A percentile compares a stretch with the other conserved stretches of the same genome.
phyloP scores from a whole-genome alignment of 768 basidiomycete species.

The Hericium erinaceus region DNA sequence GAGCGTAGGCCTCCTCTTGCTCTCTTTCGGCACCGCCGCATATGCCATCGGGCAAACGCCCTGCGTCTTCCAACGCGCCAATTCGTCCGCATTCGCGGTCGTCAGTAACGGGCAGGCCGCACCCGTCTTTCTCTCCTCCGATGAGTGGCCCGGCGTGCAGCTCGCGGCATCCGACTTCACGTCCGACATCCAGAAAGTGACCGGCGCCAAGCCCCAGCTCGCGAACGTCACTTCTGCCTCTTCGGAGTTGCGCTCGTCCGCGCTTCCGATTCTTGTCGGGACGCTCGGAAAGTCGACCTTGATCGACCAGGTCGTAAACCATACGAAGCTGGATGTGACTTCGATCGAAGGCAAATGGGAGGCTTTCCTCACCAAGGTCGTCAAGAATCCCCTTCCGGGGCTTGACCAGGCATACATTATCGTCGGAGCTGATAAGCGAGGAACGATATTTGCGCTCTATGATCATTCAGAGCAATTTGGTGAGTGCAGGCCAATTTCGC shows the following conservation, averaged over 20 bases:
- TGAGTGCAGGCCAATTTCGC: slow-evolving; percentile 5
- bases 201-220: slow-evolving; percentile 39
- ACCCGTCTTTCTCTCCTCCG: slow-evolving; percentile 39
- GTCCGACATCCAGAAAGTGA: slow-evolving; percentile 51
- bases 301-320: slow-evolving; percentile 42
- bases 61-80: slow-evolving; percentile 34
- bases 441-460: slow-evolving; percentile 57
- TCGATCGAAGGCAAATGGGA: slow-evolving; percentile 61
- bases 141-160: slow-evolving; percentile 59
- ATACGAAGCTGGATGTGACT: slow-evolving; percentile 45
- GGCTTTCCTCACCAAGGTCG: slow-evolving; percentile 41
- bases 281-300: slow-evolving; percentile 50
- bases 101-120: slow-evolving; percentile 36
- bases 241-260: slow-evolving; percentile 15
- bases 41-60: slow-evolving; percentile 39
- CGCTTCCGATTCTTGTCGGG: slow-evolving; percentile 50
- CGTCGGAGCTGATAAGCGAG: slow-evolving; percentile 60
- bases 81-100: slow-evolving; percentile 29
- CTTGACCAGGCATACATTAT: slow-evolving; percentile 56
- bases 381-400: slow-evolving; percentile 47
- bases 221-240: slow-evolving; percentile 33
- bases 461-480: slow-evolving; percentile 66
- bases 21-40: slow-evolving; percentile 10
- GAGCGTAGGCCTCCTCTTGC: neutral
- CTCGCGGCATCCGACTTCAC: slow-evolving; percentile 52